Conservation (phyloP, 2,329 filamentous ascomycete species). For the Fusarium sp. region DNA sequence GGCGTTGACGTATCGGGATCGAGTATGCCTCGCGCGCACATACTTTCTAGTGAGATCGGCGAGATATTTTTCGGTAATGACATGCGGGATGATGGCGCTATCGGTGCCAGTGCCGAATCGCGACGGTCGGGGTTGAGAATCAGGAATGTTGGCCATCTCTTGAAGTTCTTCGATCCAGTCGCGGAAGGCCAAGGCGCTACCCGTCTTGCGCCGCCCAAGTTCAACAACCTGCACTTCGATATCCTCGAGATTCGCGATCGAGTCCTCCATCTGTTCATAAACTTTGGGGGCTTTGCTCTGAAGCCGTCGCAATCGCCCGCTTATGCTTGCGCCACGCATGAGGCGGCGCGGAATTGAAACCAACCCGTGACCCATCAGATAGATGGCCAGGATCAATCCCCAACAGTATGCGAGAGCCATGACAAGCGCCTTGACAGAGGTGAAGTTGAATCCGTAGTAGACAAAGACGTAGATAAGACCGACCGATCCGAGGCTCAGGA, state of each 20-base stretch:
- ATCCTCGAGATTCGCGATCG: slow-evolving; percentile 78
- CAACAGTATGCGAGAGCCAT: slow-evolving; percentile 97
- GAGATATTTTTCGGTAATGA: slow-evolving; percentile 92
- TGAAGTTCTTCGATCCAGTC: slow-evolving; percentile 97
- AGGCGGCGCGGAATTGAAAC: slow-evolving; percentile 87
- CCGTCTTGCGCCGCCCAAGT: slow-evolving; percentile 80
- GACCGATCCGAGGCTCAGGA: slow-evolving; percentile 72
- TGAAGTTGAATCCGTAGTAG: slow-evolving; percentile 74
- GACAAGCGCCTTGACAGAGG: slow-evolving; percentile 79
- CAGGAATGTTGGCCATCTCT: slow-evolving; percentile 75
- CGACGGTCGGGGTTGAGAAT: slow-evolving; percentile 59
- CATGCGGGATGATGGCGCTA: slow-evolving; percentile 68
- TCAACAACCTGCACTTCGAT: slow-evolving; percentile 82
- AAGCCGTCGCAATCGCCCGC: slow-evolving; percentile 74
- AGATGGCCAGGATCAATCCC: slow-evolving; percentile 90
- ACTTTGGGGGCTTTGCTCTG: slow-evolving; percentile 80
- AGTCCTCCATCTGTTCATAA: slow-evolving; percentile 87
- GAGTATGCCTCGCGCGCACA: slow-evolving; percentile 80
- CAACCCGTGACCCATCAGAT: slow-evolving; percentile 95
- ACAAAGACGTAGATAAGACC: slow-evolving; percentile 86
- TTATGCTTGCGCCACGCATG: slow-evolving; percentile 79
- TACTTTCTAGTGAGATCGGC: slow-evolving; percentile 87
- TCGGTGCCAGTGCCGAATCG: slow-evolving; percentile 54
- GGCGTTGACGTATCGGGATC: slow-evolving; percentile 81
- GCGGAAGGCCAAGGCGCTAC: slow-evolving; percentile 75